Percentiles rank a stretch among this genome's conserved stretches.
These are phyloP conservation scores for Sphagnum tenellum DNA, from an alignment of 225 moss, liverwort and hornwort genomes.

Conservation along the genomic window DNA sequence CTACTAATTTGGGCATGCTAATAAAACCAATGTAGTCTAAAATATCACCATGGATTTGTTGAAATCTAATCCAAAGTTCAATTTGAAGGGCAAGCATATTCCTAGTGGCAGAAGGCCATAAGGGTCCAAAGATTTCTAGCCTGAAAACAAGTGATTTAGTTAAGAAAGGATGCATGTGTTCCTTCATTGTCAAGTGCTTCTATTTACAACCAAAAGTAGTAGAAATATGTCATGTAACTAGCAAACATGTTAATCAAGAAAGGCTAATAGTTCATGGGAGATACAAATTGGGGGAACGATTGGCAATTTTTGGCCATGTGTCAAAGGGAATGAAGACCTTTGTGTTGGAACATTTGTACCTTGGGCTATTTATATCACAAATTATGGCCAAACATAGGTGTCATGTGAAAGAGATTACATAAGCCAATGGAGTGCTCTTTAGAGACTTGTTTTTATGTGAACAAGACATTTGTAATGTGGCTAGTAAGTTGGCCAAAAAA, in stretches of 20 bases:
- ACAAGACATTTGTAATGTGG: background rate
- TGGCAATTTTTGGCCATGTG: background rate
- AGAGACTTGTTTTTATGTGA: background rate
- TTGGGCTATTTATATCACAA: background rate
- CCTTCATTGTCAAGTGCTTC: no score
- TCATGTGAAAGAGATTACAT: background rate
- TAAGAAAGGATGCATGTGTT: no score
- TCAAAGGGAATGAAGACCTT: background rate
- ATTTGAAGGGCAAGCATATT: no score
- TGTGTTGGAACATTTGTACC: background rate
- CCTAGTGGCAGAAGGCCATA: no score
- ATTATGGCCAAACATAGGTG: background rate
- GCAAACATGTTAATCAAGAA: background rate
- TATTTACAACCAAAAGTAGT: no score
- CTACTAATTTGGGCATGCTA: no score
- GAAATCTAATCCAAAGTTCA: no score
- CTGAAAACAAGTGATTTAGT: no score
- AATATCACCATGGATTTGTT: no score
- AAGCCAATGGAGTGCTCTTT: background rate
- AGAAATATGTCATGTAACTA: background rate
- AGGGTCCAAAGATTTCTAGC: no score
- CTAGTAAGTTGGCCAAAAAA: background rate
- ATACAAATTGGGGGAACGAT: background rate
- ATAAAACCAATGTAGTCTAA: no score
- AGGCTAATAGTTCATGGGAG: background rate